Conservation (phyloP, 73 alveolate genomes). For the Durusdinium trenchii region DNA sequence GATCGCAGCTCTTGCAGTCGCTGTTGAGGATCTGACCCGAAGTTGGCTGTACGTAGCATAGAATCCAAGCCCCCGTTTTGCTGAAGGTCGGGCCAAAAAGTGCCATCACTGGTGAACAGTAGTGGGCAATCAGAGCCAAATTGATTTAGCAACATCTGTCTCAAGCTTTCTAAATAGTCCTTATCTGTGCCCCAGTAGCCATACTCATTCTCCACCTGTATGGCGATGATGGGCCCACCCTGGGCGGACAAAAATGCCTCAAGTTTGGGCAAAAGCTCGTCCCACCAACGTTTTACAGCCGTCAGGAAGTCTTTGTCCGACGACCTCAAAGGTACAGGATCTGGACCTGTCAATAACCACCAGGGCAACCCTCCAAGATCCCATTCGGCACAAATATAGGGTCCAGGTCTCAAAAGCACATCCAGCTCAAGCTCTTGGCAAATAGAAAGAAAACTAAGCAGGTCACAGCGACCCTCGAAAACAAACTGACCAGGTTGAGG, state of each 20-base stretch:
- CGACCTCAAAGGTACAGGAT: conserved; percentile 63
- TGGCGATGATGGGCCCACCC: conserved; percentile 81
- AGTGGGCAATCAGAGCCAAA: conserved; percentile 55
- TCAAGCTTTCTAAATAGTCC: background rate
- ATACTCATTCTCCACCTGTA: conserved; percentile 91
- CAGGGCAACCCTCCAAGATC: conserved; percentile 93
- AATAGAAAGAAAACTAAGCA: background rate
- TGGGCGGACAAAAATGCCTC: conserved; percentile 42
- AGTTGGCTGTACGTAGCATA: conserved; percentile 84
- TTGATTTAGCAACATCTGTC: background rate
- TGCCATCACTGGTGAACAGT: conserved; percentile 94
- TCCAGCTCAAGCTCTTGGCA: conserved; percentile 77
- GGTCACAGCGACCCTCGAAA: conserved; percentile 80
- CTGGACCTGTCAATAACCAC: conserved; percentile 63
- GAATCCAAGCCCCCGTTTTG: conserved; percentile 65
- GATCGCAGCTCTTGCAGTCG: conserved; percentile 60
- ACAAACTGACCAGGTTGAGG: conserved; percentile 25
- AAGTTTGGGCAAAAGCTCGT: conserved; percentile 65
- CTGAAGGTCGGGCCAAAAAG: conserved; percentile 82
- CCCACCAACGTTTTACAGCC: conserved; percentile 62
- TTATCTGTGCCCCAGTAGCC: conserved; percentile 90
- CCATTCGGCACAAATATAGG: conserved; percentile 93
- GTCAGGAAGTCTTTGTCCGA: conserved; percentile 30
- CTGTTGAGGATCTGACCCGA: conserved; percentile 77
- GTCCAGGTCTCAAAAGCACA: conserved; percentile 90